Base-by-base conservation (phyloP, 2,329 filamentous ascomycete genomes). In the Ascochyta lentis region DNA sequence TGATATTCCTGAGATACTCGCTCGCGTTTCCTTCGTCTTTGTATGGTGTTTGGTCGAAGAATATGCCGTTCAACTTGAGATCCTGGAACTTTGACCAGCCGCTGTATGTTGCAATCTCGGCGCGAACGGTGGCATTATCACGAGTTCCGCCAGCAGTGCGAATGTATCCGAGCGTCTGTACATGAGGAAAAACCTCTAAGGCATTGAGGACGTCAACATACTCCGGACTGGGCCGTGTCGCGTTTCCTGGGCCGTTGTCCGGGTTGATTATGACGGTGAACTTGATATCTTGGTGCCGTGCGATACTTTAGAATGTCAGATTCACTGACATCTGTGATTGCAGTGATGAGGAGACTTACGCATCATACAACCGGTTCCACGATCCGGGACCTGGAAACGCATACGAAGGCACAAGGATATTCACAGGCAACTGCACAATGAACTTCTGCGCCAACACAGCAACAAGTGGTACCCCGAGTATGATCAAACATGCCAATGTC, bases 231-330 rank as follows among this genome's bases (percentile, higher is more conserved):
- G 79, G 80, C 54, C 78, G 64, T 7, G 71, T 60, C 19, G 66
- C 58, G 38, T 62, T 71, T 62, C 80, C 81, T 63, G 78, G 83
- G 58, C 72, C 67, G 58, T 68, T 77, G 56, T 71, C 74, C 63
- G 77, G 78, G 44, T 82, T 83, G 47, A 83, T 78, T 43, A 80
- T 73, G 6, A 83, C 75, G 23, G 81, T 83, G 65, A 84, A 84
- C 53, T 79, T 74, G 55, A 75, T 67, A 24, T 77, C 61, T 10
- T 73, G 73, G 59, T 80, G 58, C 34, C 63, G 56, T 5, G 64
- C 38, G 4, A 60, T 56, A 15, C 68, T 69, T 40, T 15, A 15
- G 38, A 6, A 13, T 15, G 35, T 47, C 10, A 53, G 56, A 15
- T 40, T 23, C 8, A n/a, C 12, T 8, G 5, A 12, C 16, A 22